Percentiles rank a stretch among this genome's conserved stretches.
phyloP scores from a whole-genome alignment of 78 protist species.

The Chrysochromulina parva region DNA sequence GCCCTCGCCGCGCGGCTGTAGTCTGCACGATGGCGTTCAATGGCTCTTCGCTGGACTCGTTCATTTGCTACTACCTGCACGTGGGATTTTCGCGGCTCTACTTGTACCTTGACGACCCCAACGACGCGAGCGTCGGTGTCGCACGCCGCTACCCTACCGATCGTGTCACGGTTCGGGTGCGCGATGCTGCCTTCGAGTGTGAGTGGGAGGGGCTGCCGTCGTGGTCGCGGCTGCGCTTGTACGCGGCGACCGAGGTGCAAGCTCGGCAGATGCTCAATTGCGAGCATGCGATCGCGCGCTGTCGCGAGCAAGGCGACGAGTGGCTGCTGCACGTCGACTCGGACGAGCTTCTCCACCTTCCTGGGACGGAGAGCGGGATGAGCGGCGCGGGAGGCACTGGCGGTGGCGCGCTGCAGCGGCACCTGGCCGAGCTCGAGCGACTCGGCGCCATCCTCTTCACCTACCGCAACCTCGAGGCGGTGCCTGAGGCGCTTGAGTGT shows the following conservation, averaged over 20 bases:
- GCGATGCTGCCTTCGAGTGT: not conserved
- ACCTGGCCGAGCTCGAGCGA: not conserved
- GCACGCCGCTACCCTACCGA: not conserved
- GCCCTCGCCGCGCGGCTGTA: not conserved
- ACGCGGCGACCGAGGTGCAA: not conserved
- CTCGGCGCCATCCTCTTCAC: not conserved
- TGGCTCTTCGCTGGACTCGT: not conserved
- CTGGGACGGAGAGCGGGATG: not conserved
- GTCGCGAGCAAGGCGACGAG: too few species aligned
- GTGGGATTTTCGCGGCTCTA: not conserved
- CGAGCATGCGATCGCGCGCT: not conserved
- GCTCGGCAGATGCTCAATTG: not conserved
- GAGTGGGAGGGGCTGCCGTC: not conserved
- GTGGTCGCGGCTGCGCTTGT: not conserved
- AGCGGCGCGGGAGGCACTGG: too few species aligned
- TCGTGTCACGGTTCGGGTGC: not conserved
- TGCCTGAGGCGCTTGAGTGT: not conserved
- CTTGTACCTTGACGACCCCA: not conserved
- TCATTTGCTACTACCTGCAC: not conserved
- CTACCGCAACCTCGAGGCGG: not conserved
- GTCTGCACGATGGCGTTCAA: not conserved
- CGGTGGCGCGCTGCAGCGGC: not conserved
- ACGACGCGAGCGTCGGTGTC: not conserved
- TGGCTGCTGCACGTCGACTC: not conserved
- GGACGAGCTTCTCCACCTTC: not conserved